Conservation (phyloP, 176 grass and related monocot species). For the Pontederia paniculata region DNA sequence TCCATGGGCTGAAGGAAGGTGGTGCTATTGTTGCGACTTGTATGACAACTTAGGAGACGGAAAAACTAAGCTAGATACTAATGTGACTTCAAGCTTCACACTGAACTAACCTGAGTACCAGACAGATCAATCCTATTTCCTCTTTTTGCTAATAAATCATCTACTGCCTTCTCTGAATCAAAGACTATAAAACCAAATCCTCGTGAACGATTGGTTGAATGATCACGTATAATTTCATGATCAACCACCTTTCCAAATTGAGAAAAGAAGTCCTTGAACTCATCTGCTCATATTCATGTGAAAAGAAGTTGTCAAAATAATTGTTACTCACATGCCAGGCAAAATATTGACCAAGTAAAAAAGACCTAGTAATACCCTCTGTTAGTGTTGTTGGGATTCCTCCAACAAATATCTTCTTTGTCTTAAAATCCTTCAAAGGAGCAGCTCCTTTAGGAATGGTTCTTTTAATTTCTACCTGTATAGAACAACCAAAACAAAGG, state of each 20-base stretch:
- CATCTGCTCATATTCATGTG: slow-evolving; percentile 40
- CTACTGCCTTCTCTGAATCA: slow-evolving; percentile 77
- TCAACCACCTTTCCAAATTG: slow-evolving; percentile 69
- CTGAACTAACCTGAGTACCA: slow-evolving; percentile 62
- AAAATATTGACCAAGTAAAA: slow-evolving; percentile 2
- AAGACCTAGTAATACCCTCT: slow-evolving; percentile 43
- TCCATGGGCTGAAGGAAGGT: neutral
- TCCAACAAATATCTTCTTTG: slow-evolving; percentile 91
- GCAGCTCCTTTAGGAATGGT: slow-evolving; percentile 74
- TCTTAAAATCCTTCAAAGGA: slow-evolving; percentile 61
- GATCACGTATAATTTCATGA: slow-evolving; percentile 84
- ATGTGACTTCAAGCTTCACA: slow-evolving; percentile 17
- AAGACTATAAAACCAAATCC: slow-evolving; percentile 98
- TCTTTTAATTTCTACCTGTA: slow-evolving; percentile 97
- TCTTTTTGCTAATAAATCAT: slow-evolving; percentile 77
- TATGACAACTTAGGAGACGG: too few relatives aligned
- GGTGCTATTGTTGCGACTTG: too few relatives aligned
- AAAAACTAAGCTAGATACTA: too few relatives aligned
- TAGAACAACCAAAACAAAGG: neutral
- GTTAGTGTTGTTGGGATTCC: slow-evolving; percentile 56
- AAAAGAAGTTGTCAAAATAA: slow-evolving; percentile 5
- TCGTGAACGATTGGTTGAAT: slow-evolving; percentile 64
- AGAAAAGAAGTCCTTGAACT: slow-evolving; percentile 69
- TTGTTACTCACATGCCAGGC: neutral
- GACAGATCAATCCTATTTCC: slow-evolving; percentile 88